Evolutionary conservation across 2,329 filamentous ascomycete genomes (phyloP).

Genomic region (Bipolaris sorokiniana): DNA sequence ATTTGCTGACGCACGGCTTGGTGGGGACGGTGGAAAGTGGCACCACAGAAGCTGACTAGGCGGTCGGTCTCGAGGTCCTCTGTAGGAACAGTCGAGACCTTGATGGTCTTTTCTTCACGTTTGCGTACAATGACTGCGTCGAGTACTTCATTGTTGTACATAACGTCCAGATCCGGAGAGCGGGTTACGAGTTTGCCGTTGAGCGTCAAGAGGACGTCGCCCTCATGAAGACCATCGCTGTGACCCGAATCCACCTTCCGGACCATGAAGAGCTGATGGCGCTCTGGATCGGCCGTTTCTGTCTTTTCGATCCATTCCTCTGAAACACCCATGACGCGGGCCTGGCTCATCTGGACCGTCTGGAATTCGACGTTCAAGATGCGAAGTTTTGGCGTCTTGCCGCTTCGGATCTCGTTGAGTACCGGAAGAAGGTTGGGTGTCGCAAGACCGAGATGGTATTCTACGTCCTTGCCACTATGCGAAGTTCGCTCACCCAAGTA

Average conservation of each 20-base stretch:
- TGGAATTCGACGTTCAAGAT: slow-evolving; percentile 95
- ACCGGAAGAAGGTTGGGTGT: slow-evolving; percentile 89
- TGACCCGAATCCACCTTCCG: slow-evolving; percentile 78
- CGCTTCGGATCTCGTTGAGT: slow-evolving; percentile 82
- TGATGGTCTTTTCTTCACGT: slow-evolving; percentile 76
- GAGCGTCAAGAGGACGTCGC: slow-evolving; percentile 88
- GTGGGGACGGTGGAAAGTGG: slow-evolving; percentile 89
- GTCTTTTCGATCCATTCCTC: slow-evolving; percentile 96
- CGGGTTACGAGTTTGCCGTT: slow-evolving; percentile 93
- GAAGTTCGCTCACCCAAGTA: slow-evolving; percentile 89
- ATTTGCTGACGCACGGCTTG: slow-evolving; percentile 98
- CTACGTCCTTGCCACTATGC: slow-evolving; percentile 83
- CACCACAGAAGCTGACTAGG: slow-evolving; percentile 93
- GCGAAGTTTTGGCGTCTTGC: slow-evolving; percentile 77
- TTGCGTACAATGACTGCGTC: slow-evolving; percentile 87
- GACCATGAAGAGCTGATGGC: slow-evolving; percentile 98
- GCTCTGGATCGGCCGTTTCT: slow-evolving; percentile 83
- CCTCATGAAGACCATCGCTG: slow-evolving; percentile 76
- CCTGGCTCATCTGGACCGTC: slow-evolving; percentile 95
- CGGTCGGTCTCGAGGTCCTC: slow-evolving; percentile 91
- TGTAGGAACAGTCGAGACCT: slow-evolving; percentile 83
- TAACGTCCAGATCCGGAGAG: slow-evolving; percentile 90
- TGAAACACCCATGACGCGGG: slow-evolving; percentile 93
- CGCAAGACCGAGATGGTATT: slow-evolving; percentile 92
- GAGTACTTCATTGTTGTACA: slow-evolving; percentile 87